A percentile compares a stretch with the other conserved stretches of the same genome.
These are phyloP conservation scores for Neurospora sp. DNA, from an alignment of 2,329 filamentous ascomycete genomes.

Conservation along the genomic window DNA sequence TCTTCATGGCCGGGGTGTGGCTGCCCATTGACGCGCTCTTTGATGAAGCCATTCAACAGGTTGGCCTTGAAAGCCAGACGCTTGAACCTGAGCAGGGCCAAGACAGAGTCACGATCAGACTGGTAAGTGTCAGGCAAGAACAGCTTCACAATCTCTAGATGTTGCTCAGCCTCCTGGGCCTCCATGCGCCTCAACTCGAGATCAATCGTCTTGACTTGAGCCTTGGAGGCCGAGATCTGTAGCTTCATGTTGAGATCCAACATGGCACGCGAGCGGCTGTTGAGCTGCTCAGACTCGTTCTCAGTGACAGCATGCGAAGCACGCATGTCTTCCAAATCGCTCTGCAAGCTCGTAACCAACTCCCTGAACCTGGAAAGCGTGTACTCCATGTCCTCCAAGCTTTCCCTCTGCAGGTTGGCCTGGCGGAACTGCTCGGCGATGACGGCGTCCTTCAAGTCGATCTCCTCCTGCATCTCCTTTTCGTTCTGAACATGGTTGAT, in stretches of 20 bases:
- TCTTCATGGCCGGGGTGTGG: constrained; percentile 62
- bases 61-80: constrained; percentile 81
- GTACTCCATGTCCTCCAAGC: constrained; percentile 81
- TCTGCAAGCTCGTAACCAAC: constrained; percentile 75
- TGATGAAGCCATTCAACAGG: constrained; percentile 67
- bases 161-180: constrained; percentile 79
- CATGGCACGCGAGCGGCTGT: constrained; percentile 81
- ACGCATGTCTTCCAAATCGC: constrained; percentile 82
- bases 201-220: constrained; percentile 90
- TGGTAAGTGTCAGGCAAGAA: constrained; percentile 83
- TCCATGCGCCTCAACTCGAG: constrained; percentile 79
- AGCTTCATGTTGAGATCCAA: constrained; percentile 95
- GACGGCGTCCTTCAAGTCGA: constrained; percentile 78
- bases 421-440: constrained; percentile 74
- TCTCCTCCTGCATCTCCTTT: constrained; percentile 87
- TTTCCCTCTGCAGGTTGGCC: constrained; percentile 65
- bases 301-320: constrained; percentile 89
- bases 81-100: constrained; percentile 80
- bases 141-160: constrained; percentile 77
- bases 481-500: constrained; percentile 87
- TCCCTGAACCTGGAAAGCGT: constrained; percentile 83
- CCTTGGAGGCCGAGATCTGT: constrained; percentile 80
- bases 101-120: constrained; percentile 73
- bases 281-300: constrained; percentile 83
- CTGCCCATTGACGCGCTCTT: constrained; percentile 64